Evolutionary conservation across 352 stramenopile genomes (phyloP).

Genomic region (Phytopythium litorale): DNA sequence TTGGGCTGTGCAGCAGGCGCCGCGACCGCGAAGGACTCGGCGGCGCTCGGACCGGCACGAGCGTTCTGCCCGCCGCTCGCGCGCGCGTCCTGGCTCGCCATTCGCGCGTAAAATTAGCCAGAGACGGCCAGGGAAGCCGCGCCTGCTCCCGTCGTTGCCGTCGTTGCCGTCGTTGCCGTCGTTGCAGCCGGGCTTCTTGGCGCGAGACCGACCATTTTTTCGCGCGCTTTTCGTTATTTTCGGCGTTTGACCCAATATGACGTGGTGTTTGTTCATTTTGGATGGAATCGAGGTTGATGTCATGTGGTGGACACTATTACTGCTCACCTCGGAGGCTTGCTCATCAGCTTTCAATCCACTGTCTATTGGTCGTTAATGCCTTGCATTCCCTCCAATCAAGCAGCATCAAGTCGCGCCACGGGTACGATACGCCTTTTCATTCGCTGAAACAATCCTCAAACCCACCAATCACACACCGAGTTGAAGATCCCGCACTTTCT

Average conservation of each 20-base stretch:
- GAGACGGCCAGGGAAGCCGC: background rate
- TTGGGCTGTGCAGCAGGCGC: background rate
- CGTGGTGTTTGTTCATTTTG: no score
- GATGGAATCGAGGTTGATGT: no score
- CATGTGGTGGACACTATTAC: background rate
- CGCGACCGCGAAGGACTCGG: background rate
- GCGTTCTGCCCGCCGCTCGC: background rate
- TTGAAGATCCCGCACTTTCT: background rate
- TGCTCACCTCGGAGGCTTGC: background rate
- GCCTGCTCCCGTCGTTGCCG: background rate
- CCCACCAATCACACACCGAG: background rate
- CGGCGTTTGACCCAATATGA: background rate
- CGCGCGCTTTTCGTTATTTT: background rate
- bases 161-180: background rate
- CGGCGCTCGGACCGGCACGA: background rate
- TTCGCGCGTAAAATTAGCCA: slow-evolving; percentile 6
- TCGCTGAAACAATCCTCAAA: background rate
- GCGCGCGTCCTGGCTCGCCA: slow-evolving; percentile 4
- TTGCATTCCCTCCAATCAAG: background rate
- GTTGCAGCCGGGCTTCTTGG: background rate
- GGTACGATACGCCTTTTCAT: background rate
- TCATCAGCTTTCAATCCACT: background rate
- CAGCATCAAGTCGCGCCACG: background rate
- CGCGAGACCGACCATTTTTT: background rate
- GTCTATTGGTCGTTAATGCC: background rate